Evolutionary conservation across 495 filamentous ascomycete species (phyloP).

Genomic region (Aspergillus affinis): DNA sequence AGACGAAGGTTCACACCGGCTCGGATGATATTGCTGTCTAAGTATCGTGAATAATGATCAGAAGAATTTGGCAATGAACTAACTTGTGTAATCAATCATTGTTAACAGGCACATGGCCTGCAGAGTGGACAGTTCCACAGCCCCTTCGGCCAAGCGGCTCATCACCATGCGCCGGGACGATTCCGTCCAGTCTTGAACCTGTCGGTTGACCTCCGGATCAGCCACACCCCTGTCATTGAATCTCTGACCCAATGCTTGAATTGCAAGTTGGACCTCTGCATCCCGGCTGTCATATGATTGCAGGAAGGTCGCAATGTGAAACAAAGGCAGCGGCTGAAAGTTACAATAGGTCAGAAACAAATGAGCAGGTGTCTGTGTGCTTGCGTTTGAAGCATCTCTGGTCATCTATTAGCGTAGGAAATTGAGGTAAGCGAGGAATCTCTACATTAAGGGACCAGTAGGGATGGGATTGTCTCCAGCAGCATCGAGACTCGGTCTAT

Average conservation of each 20-base stretch:
- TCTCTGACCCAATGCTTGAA: conserved; percentile 37
- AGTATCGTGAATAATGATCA: neutral
- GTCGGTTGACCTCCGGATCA: conserved; percentile 12
- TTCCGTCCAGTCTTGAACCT: conserved; percentile 28
- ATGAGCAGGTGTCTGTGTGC: conserved; percentile 12
- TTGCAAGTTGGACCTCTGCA: conserved; percentile 34
- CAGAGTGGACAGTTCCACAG: conserved; percentile 41
- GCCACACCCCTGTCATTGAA: conserved; percentile 22
- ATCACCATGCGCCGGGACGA: conserved; percentile 31
- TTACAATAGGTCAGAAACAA: conserved; percentile 38
- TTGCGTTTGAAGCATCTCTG: neutral
- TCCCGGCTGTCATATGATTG: conserved; percentile 28
- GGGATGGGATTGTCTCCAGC: conserved; percentile 3
- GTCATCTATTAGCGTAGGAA: neutral
- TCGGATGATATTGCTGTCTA: conserved; percentile 37
- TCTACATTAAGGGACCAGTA: conserved; percentile 2
- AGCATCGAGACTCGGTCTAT: neutral
- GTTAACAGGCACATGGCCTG: conserved; percentile 43
- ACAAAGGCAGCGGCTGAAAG: conserved; percentile 41
- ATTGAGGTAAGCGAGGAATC: neutral
- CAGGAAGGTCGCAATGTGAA: conserved; percentile 25
- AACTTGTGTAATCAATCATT: conserved; percentile 44
- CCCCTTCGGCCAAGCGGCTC: conserved; percentile 31
- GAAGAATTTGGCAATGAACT: neutral
- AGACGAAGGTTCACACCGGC: conserved; percentile 38